Percentiles rank a stretch among this genome's conserved stretches.
phyloP scores from a whole-genome alignment of 208 protist genomes.

The Borovskyia barvae region DNA sequence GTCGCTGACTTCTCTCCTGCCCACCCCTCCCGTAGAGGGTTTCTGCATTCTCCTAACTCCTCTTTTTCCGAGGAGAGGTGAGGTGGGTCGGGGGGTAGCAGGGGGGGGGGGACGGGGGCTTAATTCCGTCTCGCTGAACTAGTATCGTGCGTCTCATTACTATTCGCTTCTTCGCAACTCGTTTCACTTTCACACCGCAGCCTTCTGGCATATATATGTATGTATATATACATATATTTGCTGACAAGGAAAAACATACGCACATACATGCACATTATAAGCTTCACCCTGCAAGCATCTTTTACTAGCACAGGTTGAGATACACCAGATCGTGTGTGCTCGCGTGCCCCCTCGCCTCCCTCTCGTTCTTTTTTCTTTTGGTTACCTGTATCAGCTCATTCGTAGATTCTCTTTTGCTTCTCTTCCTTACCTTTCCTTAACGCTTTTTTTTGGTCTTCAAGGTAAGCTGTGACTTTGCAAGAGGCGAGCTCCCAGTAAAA shows the following conservation, averaged over 20 bases:
- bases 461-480: not conserved
- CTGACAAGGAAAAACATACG: constrained; percentile 7
- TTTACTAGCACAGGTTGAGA: not conserved
- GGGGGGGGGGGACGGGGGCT: no score
- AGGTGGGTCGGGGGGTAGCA: no score
- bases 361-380: constrained; percentile 1
- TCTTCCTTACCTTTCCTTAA: constrained; percentile 14
- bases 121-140: constrained; percentile 1
- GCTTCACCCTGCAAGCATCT: not conserved
- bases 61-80: no score
- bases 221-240: not conserved
- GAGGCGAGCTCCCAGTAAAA: constrained; percentile 3
- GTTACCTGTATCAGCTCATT: not conserved
- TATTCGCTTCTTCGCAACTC: no score
- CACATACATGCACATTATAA: not conserved
- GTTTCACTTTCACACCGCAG: no score
- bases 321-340: no score
- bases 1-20: not conserved
- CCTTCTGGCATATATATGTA: constrained; percentile 1
- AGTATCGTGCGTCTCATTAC: constrained; percentile 1
- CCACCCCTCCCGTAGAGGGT: not conserved
- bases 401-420: constrained; percentile 9
- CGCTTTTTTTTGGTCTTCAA: not conserved
- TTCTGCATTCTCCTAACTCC: constrained; percentile 6
- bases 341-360: constrained; percentile 10